Conservation (phyloP, 768 basidiomycete species). For the Chlorophyllum brunneum region DNA sequence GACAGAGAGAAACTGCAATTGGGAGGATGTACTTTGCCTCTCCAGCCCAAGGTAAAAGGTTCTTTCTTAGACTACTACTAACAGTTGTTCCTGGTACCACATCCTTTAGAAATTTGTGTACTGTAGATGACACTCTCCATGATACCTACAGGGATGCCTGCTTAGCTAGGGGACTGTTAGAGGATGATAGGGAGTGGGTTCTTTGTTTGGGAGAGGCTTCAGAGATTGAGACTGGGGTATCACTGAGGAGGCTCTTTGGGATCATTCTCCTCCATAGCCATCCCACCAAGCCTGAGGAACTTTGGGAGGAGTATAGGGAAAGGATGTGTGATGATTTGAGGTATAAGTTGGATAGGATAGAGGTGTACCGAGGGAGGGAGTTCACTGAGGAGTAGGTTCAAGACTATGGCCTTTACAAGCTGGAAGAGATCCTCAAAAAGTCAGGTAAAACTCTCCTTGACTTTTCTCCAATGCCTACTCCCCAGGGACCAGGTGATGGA, state of each 20-base stretch:
- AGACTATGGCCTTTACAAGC: conserved; percentile 37
- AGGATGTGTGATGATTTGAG: conserved; percentile 41
- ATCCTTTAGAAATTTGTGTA: conserved; percentile 22
- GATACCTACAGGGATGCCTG: conserved; percentile 38
- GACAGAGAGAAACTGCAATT: conserved; percentile 28
- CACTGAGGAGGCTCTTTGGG: conserved; percentile 34
- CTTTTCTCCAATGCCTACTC: conserved; percentile 29
- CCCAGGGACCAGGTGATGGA: conserved; percentile 23
- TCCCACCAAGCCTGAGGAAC: conserved; percentile 24
- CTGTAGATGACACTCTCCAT: conserved; percentile 16
- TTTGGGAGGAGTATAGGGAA: conserved; percentile 34
- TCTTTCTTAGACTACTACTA: conserved; percentile 35
- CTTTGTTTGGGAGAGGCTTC: conserved; percentile 35
- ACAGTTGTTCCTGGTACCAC: conserved; percentile 32
- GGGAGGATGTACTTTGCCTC: conserved; percentile 36
- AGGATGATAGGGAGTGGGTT: conserved; percentile 46
- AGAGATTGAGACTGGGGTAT: conserved; percentile 32
- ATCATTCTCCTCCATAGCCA: conserved; percentile 28
- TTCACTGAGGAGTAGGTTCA: conserved; percentile 27
- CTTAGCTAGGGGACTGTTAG: conserved; percentile 35
- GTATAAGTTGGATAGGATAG: not conserved
- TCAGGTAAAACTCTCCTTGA: conserved; percentile 20
- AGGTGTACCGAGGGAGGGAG: not conserved
- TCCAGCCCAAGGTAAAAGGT: conserved; percentile 34
- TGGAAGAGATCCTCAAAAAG: conserved; percentile 22